These are phyloP conservation scores for Hawksworthiomyces lignivorus DNA, from an alignment of 2,329 filamentous ascomycete species.

Conservation along the genomic window DNA sequence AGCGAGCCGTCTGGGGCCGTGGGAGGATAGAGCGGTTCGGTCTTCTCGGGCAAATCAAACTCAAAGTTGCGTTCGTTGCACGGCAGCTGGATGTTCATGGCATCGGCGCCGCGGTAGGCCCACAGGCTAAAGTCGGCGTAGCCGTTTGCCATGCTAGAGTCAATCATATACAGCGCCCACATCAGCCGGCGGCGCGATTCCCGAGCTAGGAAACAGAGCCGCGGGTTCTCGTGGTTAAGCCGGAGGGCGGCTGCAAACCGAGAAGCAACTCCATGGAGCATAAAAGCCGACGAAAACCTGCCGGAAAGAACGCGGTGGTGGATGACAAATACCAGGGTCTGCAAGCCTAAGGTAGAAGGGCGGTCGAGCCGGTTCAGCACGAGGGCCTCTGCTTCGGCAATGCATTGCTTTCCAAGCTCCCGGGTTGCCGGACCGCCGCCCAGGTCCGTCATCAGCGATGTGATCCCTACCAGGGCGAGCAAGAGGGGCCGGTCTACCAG, in stretches of 20 bases:
- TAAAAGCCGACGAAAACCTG: constrained; percentile 38
- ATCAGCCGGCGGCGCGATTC: constrained; percentile 38
- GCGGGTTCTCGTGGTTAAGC: constrained; percentile 40
- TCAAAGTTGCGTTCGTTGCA: constrained; percentile 47
- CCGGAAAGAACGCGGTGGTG: constrained; percentile 39
- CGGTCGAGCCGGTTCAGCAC: constrained; percentile 46
- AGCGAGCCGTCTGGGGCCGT: constrained; percentile 34
- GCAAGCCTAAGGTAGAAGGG: constrained; percentile 49
- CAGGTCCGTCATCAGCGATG: constrained; percentile 46
- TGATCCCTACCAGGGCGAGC: constrained; percentile 48
- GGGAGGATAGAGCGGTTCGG: constrained; percentile 40
- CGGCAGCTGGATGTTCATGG: constrained; percentile 38
- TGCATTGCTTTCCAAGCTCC: constrained; percentile 45
- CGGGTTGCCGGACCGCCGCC: constrained; percentile 43
- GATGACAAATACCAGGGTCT: constrained; percentile 37
- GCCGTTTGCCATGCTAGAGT: constrained; percentile 38
- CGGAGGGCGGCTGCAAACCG: constrained; percentile 42
- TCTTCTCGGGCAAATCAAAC: constrained; percentile 48
- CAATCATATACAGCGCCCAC: constrained; percentile 43
- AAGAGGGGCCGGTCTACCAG: constrained; percentile 48
- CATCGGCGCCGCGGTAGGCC: constrained; percentile 22
- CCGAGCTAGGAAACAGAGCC: constrained; percentile 34
- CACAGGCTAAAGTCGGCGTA: constrained; percentile 39
- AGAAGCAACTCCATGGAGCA: constrained; percentile 37
- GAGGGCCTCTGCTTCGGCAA: constrained; percentile 46